Evolutionary conservation across 2,329 filamentous ascomycete genomes (phyloP).

Genomic region (Penicillium palitans): DNA sequence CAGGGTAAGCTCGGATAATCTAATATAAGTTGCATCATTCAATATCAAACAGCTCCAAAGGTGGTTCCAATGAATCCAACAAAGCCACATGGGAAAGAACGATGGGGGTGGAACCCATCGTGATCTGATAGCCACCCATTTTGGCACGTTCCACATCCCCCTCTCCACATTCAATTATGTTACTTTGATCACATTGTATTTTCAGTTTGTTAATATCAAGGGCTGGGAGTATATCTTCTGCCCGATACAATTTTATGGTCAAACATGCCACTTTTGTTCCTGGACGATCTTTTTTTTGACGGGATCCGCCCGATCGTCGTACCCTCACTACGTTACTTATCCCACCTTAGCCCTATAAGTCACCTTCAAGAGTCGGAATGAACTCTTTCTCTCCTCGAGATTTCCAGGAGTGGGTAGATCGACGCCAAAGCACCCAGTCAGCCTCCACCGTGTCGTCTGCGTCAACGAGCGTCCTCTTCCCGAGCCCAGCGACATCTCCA

Average conservation of each 20-base stretch:
- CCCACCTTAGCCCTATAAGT: conserved; percentile 1
- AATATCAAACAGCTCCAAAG: background rate
- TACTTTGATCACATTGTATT: conserved; percentile 17
- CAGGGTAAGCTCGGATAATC: background rate
- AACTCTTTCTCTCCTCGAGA: conserved; percentile 23
- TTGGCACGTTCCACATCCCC: conserved; percentile 21
- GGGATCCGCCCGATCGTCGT: conserved; percentile 9
- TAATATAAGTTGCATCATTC: background rate
- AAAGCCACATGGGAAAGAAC: conserved; percentile 23
- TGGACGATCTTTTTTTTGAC: conserved; percentile 9
- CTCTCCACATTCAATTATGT: background rate
- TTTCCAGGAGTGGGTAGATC: conserved; percentile 34
- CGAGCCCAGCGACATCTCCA: conserved; percentile 32
- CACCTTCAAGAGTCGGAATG: conserved; percentile 16
- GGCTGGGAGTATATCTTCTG: background rate
- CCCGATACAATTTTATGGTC: background rate
- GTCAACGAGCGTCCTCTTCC: conserved; percentile 33
- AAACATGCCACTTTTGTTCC: conserved; percentile 8
- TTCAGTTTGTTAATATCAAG: conserved; percentile 11
- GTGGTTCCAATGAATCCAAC: conserved; percentile 1
- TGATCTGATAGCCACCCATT: conserved; percentile 27
- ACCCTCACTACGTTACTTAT: background rate
- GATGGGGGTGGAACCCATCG: conserved; percentile 13
- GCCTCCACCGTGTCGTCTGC: conserved; percentile 34
- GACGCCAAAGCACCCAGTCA: conserved; percentile 31